phyloP scores from a whole-genome alignment of 345 rosid genomes.

The Triadica sebifera region DNA sequence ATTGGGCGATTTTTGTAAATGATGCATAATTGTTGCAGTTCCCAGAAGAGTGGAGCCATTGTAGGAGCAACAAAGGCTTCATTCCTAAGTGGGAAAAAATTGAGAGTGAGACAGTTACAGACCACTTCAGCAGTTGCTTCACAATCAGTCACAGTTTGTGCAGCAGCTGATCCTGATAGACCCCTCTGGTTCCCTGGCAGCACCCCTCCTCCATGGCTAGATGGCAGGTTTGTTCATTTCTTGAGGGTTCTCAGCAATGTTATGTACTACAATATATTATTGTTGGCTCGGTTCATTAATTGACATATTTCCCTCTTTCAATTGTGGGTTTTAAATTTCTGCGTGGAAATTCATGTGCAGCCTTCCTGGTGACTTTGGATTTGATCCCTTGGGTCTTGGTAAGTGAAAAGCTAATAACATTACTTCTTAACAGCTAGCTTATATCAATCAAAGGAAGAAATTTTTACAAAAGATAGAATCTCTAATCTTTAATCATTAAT shows the following conservation, averaged over 20 bases:
- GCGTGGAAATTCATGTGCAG: constrained; percentile 35
- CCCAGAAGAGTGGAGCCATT: constrained; percentile 51
- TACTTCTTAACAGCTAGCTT: not conserved
- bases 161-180: constrained; percentile 75
- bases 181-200: constrained; percentile 99
- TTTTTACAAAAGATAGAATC: not conserved
- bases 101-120: constrained; percentile 44
- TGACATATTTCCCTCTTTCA: no score
- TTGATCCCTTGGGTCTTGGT: constrained; percentile 97
- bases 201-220: constrained; percentile 95
- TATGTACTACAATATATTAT: no score
- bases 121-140: constrained; percentile 32
- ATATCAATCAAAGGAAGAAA: not conserved
- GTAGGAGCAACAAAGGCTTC: constrained; percentile 50
- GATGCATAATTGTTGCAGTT: constrained; percentile 36
- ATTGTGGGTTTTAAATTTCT: not conserved
- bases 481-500: not conserved
- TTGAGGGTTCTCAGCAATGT: no score
- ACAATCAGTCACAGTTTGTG: constrained; percentile 47
- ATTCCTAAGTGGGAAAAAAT: constrained; percentile 71
- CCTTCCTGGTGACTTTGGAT: constrained; percentile 96
- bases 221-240: constrained; percentile 54
- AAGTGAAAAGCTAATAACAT: constrained; percentile 15
- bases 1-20: not conserved
- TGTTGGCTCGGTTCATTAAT: no score